Evolutionary conservation across 2,329 filamentous ascomycete species (phyloP).

Genomic region (Truncatella angustata): DNA sequence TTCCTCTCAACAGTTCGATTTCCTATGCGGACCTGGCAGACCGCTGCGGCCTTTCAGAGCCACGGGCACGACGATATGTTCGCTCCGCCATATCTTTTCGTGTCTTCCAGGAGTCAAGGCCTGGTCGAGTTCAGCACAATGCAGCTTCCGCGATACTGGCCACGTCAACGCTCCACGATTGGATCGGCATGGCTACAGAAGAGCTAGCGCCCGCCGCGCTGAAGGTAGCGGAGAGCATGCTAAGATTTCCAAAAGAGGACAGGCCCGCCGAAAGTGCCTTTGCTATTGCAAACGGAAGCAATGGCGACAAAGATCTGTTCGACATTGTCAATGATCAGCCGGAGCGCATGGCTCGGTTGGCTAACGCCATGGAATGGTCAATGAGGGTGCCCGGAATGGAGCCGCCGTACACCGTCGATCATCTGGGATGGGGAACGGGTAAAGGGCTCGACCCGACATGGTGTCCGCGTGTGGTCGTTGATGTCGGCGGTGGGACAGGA

Average conservation of each 20-base stretch:
- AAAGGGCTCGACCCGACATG: neutral
- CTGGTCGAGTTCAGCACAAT: conserved; percentile 9
- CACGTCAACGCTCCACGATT: conserved; percentile 14
- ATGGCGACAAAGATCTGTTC: conserved; percentile 15
- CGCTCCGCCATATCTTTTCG: conserved; percentile 12
- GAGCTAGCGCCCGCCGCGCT: conserved; percentile 11
- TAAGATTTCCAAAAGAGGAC: conserved; percentile 7
- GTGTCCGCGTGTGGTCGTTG: conserved; percentile 16
- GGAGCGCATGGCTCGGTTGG: conserved; percentile 11
- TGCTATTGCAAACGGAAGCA: conserved; percentile 11
- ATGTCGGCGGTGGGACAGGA: conserved; percentile 15
- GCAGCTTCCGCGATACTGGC: conserved; percentile 6
- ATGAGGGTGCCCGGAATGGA: conserved; percentile 16
- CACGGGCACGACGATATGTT: conserved; percentile 6
- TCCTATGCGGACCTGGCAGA: conserved; percentile 11
- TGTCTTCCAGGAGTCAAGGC: conserved; percentile 7
- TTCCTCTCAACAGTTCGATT: conserved; percentile 10
- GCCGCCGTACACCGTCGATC: conserved; percentile 10
- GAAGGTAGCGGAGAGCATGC: conserved; percentile 12
- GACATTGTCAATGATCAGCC: conserved; percentile 7
- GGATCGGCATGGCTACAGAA: conserved; percentile 13
- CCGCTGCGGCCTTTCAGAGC: conserved; percentile 11
- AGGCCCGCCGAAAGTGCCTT: conserved; percentile 11
- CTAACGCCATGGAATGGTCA: conserved; percentile 16
- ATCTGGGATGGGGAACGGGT: conserved; percentile 10